Evolutionary conservation across 2,329 filamentous ascomycete species (phyloP), one percentile per base, ranked within the genome.

Genomic region (Rutstroemia sp.): DNA sequence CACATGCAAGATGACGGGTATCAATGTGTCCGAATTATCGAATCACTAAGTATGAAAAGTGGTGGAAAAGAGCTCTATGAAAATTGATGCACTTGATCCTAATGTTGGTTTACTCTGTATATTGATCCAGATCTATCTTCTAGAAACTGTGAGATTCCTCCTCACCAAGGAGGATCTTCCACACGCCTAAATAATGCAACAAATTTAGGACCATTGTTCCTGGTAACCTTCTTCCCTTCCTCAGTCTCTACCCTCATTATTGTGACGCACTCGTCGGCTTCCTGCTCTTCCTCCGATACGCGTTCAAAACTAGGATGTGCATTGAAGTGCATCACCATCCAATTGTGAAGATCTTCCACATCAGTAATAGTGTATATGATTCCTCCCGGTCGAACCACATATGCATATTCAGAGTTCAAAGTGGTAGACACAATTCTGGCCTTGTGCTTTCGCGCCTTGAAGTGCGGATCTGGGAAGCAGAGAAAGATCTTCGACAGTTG

Each of bases 391-490:
- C 79, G 78, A 60, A 97, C 69, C 9, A 88, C 89, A 69, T 88
- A 97, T 0, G 94, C 94, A 69, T 99, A 99, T 72, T 99, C 94
- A 0, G 91, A 89, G 67, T 89, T 92, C 53, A 99, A 76, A 14
- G 90, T 91, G 45, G 87, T 81, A 21, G 89, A 94, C 2, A 99
- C 89, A 65, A 99, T 99, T 40, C 94, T 80, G 40, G 92, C 92
- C 74, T 99, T 99, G 76, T 97, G 94, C 73, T 99, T 99, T 61
- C 92, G 82, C 12, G 89, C 84, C 74, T 99, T 99, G 78, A 99
- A 99, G 73, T 99, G 94, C 58, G 94, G 94, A 68, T 99, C 94
- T 0, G 94, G 94, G 70, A 99, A 99, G 76, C 94, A 99, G 66
- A 99, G 88, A 72, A 99, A 99, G 69, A 97, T 89, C 69, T 95